Conservation (phyloP, 192 early-diverging fungal species). For the Pilaira anomala region DNA sequence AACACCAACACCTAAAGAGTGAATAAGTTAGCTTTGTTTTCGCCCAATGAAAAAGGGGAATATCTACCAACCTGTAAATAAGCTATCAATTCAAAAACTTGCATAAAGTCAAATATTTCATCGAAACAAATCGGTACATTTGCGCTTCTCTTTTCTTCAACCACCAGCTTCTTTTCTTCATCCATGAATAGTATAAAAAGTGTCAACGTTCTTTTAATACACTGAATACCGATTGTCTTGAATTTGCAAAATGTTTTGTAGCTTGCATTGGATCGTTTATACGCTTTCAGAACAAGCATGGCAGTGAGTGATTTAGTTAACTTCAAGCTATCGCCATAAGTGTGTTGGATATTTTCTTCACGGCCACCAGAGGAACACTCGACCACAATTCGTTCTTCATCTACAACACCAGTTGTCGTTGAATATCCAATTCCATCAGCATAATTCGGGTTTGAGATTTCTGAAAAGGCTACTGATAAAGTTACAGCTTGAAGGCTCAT, state of each 20-base stretch:
- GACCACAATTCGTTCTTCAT: slow-evolving; percentile 2
- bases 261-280: too few relatives aligned
- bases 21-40: slow-evolving; percentile 6
- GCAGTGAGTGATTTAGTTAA: too few relatives aligned
- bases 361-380: slow-evolving; percentile 7
- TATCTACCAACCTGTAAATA: slow-evolving; percentile 7
- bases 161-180: too few relatives aligned
- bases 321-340: too few relatives aligned
- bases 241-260: too few relatives aligned
- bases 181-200: too few relatives aligned
- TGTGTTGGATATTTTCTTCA: not conserved
- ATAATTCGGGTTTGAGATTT: slow-evolving; percentile 12
- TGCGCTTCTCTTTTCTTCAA: slow-evolving; percentile 7
- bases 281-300: too few relatives aligned
- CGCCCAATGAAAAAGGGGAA: slow-evolving; percentile 6
- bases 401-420: slow-evolving; percentile 11
- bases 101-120: slow-evolving; percentile 10
- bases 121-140: slow-evolving; percentile 5
- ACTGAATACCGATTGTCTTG: too few relatives aligned
- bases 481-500: slow-evolving; percentile 6
- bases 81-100: slow-evolving; percentile 7
- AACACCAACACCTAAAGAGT: slow-evolving; percentile 7
- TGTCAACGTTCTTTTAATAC: too few relatives aligned
- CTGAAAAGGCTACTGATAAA: slow-evolving; percentile 8
- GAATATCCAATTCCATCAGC: slow-evolving; percentile 12